phyloP scores from a whole-genome alignment of 768 basidiomycete species.

The Dentipellis fragilis region DNA sequence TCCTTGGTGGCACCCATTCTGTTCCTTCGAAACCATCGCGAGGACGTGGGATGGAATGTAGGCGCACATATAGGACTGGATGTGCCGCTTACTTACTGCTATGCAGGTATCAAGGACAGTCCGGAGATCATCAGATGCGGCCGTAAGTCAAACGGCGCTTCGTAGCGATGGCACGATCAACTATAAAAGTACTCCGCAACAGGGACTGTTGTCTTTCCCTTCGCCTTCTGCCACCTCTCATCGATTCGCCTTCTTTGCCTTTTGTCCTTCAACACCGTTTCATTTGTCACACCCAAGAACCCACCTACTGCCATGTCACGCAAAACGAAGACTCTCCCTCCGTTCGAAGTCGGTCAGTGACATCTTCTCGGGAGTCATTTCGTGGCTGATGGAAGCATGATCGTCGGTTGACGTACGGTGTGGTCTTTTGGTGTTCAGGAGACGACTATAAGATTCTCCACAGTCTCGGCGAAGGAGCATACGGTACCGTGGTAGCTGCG shows the following conservation, averaged over 20 bases:
- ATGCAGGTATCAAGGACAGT: too few species aligned
- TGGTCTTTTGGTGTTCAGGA: conserved; percentile 26
- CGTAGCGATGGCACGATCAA: neutral
- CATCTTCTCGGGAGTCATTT: neutral
- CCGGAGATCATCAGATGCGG: neutral
- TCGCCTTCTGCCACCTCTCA: neutral
- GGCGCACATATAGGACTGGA: too few species aligned
- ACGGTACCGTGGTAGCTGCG: conserved; percentile 86
- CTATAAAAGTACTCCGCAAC: neutral
- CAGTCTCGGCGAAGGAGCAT: conserved; percentile 77
- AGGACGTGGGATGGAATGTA: too few species aligned
- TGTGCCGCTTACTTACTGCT: too few species aligned
- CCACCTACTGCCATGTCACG: conserved; percentile 17
- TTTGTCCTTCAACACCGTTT: neutral
- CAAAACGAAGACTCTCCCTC: conserved; percentile 60
- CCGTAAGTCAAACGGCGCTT: neutral
- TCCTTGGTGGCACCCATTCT: too few species aligned
- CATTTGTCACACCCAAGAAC: neutral
- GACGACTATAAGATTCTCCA: conserved; percentile 68
- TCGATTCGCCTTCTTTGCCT: too few species aligned
- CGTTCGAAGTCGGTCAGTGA: conserved; percentile 56
- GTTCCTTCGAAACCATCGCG: too few species aligned
- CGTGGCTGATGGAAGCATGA: neutral
- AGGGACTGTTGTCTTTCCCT: neutral
- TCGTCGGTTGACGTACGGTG: too few species aligned